Conservation (phyloP, 352 stramenopile species). For the Phytophthora idaei region DNA sequence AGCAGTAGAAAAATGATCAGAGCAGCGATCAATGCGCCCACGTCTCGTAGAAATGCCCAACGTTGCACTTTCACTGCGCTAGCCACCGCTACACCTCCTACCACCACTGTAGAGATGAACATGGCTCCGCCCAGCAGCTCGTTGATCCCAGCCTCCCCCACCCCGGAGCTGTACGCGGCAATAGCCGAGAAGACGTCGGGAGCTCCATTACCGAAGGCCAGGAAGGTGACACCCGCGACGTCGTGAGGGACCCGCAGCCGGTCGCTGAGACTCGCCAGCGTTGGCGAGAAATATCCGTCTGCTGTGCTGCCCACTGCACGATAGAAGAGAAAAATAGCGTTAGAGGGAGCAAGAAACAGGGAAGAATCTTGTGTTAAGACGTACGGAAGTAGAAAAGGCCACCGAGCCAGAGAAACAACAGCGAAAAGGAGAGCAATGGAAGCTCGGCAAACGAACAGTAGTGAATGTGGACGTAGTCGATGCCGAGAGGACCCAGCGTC, state of each 20-base stretch:
- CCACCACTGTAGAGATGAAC: conserved; percentile 95
- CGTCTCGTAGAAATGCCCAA: conserved; percentile 71
- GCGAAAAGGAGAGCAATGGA: conserved; percentile 53
- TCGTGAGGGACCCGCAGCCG: conserved; percentile 86
- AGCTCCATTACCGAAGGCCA: conserved; percentile 98
- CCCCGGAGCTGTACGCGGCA: conserved; percentile 80
- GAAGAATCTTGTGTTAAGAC: conserved; percentile 6
- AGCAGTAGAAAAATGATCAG: conserved; percentile 58
- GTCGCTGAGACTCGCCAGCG: conserved; percentile 95
- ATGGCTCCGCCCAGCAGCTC: conserved; percentile 91
- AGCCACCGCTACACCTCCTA: conserved; percentile 86
- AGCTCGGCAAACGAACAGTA: conserved; percentile 60
- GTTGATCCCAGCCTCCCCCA: conserved; percentile 87
- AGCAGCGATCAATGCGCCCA: conserved; percentile 53
- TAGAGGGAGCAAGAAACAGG: conserved; percentile 4
- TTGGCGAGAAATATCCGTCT: conserved; percentile 97
- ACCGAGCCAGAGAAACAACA: conserved; percentile 73
- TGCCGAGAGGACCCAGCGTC: conserved; percentile 70
- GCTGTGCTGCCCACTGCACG: conserved; percentile 94
- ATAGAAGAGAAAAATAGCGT: conserved; percentile 19
- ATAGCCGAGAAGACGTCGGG: conserved; percentile 96
- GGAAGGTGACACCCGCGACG: conserved; percentile 96
- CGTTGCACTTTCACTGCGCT: conserved; percentile 65
- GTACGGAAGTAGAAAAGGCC: conserved; percentile 85
- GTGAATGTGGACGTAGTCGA: conserved; percentile 86